Evolutionary conservation across 208 protist species (phyloP), one percentile per base, ranked within the genome.

Genomic region (Angomonas deanei): DNA sequence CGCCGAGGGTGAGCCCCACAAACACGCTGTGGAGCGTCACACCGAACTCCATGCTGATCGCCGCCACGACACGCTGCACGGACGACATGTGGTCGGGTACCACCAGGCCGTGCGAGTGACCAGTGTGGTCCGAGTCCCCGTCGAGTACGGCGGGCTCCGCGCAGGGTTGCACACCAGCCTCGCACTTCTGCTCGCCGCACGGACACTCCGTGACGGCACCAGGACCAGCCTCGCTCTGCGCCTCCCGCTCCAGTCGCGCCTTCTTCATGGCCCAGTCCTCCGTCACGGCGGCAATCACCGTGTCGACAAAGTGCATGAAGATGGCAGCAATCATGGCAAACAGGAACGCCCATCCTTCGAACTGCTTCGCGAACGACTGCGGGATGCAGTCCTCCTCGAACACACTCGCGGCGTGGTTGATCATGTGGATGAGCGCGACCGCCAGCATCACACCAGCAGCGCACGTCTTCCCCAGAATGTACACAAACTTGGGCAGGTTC

Each of bases 21-120:
- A 91, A 84, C 36, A 91, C 64, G 57, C 77, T 85, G 77, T 91
- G 84, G 46, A 87, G 63, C 36, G 80, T 80, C 26, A 86, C 64
- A 8, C 79, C 80, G 34, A 91, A 81, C 65, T 84, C 80, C 80
- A 91, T 80, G 55, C 78, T 78, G 52, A 86, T 4, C 15, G 80
- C 80, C 1, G 83, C 69, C 0, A 82, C 54, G 17, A 69, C 32
- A 30, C 66, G 66, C 61, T 68, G 70, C 30, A 60, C 33, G 1
- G 2, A 10, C 1, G 60, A 32, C 39, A 61, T 57, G 55, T 72
- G 50, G 4, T 53, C 55, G 19, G 69, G 58, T 23, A 64, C 49
- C 8, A 48, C 33, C 1, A 63, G 36, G 17, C 56, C 38, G 53
- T 78, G 72, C 32, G 50, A 32, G 56, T 76, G 71, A 0, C 71